Evolutionary conservation across 306 rosid species (phyloP).

Genomic region (Prunus kanzakura): DNA sequence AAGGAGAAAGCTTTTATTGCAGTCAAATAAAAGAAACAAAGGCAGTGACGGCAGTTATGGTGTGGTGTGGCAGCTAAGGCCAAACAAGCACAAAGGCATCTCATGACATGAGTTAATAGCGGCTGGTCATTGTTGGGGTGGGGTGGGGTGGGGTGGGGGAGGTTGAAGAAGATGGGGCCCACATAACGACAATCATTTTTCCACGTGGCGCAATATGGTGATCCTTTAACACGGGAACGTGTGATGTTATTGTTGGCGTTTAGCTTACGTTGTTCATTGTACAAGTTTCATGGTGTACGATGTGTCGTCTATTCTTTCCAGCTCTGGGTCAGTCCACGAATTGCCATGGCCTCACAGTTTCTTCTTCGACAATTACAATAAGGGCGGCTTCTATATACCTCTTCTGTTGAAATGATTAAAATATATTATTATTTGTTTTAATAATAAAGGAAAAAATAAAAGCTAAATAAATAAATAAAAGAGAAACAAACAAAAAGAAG

Average conservation of each 20-base stretch:
- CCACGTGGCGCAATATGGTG: constrained; percentile 34
- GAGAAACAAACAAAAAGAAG: not conserved
- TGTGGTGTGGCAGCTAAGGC: constrained; percentile 9
- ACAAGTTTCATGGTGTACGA: not conserved
- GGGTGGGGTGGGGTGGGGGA: not conserved
- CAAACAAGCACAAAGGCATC: constrained; percentile 24
- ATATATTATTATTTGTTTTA: not conserved
- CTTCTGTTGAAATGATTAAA: not conserved
- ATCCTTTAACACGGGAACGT: not conserved
- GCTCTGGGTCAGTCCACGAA: not conserved
- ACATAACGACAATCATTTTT: not conserved
- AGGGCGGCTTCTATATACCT: constrained; percentile 17
- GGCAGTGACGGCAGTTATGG: constrained; percentile 29
- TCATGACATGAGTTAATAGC: not conserved
- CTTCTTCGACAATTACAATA: constrained; percentile 13
- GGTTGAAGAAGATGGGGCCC: constrained; percentile 19
- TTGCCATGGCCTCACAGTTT: not conserved
- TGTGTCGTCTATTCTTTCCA: too few relatives aligned
- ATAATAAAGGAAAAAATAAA: not conserved
- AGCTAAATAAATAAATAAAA: not conserved
- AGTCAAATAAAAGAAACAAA: not conserved
- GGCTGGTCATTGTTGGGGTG: not conserved
- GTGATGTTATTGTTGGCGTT: constrained; percentile 26
- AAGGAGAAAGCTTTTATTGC: constrained; percentile 16
- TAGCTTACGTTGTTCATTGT: constrained; percentile 29